Evolutionary conservation across 805 yeast genomes (phyloP), one percentile per base, ranked within the genome.

Genomic region (Ogataea siamensis): DNA sequence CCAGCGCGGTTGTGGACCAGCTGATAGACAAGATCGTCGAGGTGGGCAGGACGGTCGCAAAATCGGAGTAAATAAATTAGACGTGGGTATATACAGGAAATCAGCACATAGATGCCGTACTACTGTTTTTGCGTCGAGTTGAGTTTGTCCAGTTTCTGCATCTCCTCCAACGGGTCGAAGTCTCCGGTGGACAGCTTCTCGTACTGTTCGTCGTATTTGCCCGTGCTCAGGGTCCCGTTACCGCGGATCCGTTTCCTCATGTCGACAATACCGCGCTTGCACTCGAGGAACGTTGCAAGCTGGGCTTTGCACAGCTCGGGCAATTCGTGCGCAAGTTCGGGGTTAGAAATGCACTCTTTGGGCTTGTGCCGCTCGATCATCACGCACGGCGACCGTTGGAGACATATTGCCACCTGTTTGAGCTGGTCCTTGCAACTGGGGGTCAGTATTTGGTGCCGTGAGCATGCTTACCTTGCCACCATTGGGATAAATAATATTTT

Each of bases 301-400:
- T 87, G 87, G 10, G 93, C 88, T 36, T 78, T 73, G 55, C 99
- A 91, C 28, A 87, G 72, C 56, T 86, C 95, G 1, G 99, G 99
- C 17, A 91, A 64, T 31, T 86, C 84, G 40, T 73, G 71, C 31
- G 80, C 70, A 23, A 91, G 71, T 45, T 82, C 82, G 1, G 95
- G 95, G 46, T 89, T 71, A 25, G 84, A 83, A 14, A 89, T 62
- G 57, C 99, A 91, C 42, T 87, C 81, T 45, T 87, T 82, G 3
- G 98, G 98, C 2, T 86, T 86, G 62, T 93, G 73, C 48, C 99
- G 73, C 45, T 93, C 86, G 15, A 91, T 74, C 67, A 91, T 71
- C 34, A 91, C 99, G 62, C 99, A 91, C 11, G 98, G 98, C 5
- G 97, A 88, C 55, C 97, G 76, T 61, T 91, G 99, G 33, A 91